phyloP scores from a whole-genome alignment of 139 green algal genomes.

The Tetradesmus obliquus region DNA sequence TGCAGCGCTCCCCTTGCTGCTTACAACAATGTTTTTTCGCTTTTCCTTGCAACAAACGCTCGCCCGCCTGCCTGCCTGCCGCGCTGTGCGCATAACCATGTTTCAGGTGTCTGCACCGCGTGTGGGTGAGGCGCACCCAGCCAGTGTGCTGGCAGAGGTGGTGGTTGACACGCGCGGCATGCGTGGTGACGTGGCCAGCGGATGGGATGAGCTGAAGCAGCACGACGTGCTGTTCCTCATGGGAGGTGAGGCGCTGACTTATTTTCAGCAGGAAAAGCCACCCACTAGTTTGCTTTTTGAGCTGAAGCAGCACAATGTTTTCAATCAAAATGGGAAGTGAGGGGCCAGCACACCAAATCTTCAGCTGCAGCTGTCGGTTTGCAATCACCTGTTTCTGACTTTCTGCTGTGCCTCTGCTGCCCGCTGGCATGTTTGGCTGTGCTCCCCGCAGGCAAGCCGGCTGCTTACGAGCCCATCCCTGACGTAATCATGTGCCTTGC shows the following conservation, averaged over 20 bases:
- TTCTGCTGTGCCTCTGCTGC: too few species aligned
- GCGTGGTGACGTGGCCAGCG: constrained; percentile 72
- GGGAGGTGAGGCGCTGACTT: constrained; percentile 59
- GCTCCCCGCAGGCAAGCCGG: too few species aligned
- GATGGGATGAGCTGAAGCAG: constrained; percentile 95
- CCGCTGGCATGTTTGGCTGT: too few species aligned
- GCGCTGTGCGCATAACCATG: not conserved
- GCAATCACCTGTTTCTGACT: too few species aligned
- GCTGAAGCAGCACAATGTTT: constrained; percentile 93
- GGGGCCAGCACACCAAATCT: too few species aligned
- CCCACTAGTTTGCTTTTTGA: too few species aligned
- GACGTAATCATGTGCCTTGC: too few species aligned
- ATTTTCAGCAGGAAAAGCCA: too few species aligned
- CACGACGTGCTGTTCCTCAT: constrained; percentile 98
- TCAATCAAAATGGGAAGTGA: constrained; percentile 91
- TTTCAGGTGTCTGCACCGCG: constrained; percentile 60
- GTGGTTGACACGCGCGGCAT: constrained; percentile 75
- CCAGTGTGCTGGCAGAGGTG: constrained; percentile 83
- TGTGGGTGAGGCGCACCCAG: constrained; percentile 91
- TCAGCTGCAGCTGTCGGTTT: too few species aligned
- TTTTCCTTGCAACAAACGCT: not conserved
- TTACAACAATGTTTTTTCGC: too few species aligned
- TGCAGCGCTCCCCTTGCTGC: too few species aligned
- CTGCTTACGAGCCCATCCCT: too few species aligned
- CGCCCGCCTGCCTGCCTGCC: not conserved